Base-by-base conservation (phyloP, 306 rosid species). In the Cicer cuneatum region DNA sequence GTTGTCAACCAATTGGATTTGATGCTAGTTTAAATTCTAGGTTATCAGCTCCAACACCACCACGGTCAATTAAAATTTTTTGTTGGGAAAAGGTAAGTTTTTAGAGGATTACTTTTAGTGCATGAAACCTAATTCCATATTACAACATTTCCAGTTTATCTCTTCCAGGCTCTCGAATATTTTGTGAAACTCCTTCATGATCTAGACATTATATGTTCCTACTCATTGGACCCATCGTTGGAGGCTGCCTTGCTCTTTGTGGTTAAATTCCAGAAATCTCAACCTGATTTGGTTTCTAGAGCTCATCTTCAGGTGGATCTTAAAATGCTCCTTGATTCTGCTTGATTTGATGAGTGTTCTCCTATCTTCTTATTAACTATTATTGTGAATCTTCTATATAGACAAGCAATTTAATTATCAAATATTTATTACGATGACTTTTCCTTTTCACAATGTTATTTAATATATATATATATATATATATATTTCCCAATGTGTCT, bases 31-130 rank as follows among this genome's bases (percentile, higher is more conserved):
- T 91, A 84, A 91, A 91, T 72, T 82, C 85, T 82, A 87, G 98
- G 82, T 80, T 90, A 80, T 86, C 97, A 78, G 97, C 97, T 80
- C 98, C 98, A 56, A 92, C 96, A 59, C 97, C 99, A 16, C 99
- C 99, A 14, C 93, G 99, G 7, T 57, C 99, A 15, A 90, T 91
- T 73, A 86, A 87, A 84, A 76, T 94, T 73, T 87, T 87, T 67
- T 83, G 87, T 78, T 94, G 94, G 93, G 85, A 86, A 71, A 87
- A 81, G 90, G 99, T 83, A 63, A 75, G 85, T 74, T 53, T 74
- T 71, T 52, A 39, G 15, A 51, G 78, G 33, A 39, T 76, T 83
- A 56, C 70, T 73, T 61, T 48, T 12, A 19, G 24, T 76, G 19
- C 51, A 13, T 48, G 40, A 47, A 33, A 70, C 40, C 71, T 58